Evolutionary conservation across 345 rosid species (phyloP).

Genomic region (Garcia nutans): DNA sequence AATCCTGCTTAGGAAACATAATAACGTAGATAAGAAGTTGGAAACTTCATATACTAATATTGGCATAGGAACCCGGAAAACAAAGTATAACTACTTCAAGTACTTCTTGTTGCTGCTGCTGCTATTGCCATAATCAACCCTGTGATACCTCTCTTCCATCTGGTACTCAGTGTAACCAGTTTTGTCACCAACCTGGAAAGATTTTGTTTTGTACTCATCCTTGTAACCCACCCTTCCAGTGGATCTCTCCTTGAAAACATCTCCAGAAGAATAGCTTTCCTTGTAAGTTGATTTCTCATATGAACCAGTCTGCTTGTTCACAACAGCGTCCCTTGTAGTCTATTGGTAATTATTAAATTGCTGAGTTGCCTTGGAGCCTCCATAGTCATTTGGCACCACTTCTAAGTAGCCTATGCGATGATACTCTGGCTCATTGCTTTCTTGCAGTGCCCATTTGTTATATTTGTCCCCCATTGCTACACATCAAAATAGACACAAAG

Average conservation of each 20-base stretch:
- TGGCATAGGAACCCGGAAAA: background rate
- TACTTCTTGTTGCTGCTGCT: background rate
- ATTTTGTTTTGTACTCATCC: slow-evolving; percentile 20
- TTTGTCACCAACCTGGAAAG: slow-evolving; percentile 17
- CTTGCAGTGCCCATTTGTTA: too few relatives aligned
- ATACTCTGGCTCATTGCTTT: too few relatives aligned
- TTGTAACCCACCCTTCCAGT: slow-evolving; percentile 13
- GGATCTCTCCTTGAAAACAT: slow-evolving; percentile 19
- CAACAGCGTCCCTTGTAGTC: too few relatives aligned
- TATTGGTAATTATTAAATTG: background rate
- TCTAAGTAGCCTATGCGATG: too few relatives aligned
- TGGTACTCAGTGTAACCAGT: slow-evolving; percentile 20
- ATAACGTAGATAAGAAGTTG: too few relatives aligned
- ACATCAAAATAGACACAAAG: too few relatives aligned
- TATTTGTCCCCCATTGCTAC: too few relatives aligned
- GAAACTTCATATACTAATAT: too few relatives aligned
- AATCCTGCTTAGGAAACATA: too few relatives aligned
- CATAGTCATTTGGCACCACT: background rate
- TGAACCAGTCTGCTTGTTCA: slow-evolving; percentile 13
- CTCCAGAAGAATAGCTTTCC: slow-evolving; percentile 11
- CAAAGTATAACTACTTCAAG: background rate
- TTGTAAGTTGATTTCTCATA: background rate
- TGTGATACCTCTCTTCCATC: slow-evolving; percentile 11
- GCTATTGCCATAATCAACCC: slow-evolving; percentile 1
- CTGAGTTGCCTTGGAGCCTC: background rate